Base-by-base conservation (phyloP, 306 rosid species). In the Gillenia trifoliata region DNA sequence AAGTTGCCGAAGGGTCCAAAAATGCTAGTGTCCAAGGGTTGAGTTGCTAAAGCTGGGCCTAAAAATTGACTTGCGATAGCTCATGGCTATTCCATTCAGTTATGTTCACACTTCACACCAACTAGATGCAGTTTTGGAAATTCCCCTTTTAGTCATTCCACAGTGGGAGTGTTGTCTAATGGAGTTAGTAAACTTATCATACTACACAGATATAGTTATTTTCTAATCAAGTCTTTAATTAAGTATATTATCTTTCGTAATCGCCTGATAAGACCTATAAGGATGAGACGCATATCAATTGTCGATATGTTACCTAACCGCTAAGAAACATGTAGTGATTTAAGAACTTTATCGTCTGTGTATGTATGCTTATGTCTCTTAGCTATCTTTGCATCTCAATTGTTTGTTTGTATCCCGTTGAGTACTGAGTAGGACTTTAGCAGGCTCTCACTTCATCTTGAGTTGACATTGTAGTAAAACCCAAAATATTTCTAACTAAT, bases 1-100 rank as follows among this genome's bases (percentile, higher is more conserved):
- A 40, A 59, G 28, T 57, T 72, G 28, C 40, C 33, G 22, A 28
- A 70, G 17, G 38, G 38, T 11, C 66, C 36, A 15, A 15, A 45
- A 22, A 25, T 23, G 75, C 41, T 72, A 57, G 2, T 45, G 50
- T 19, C 50, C 50, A 45, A 45, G 19, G 47, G 50, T 45, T 8
- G 28, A 59, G 50, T 38, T 59, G 68, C 55, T 8, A 45, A 29
- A 71, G 64, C 36, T 71, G 75, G 55, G 17, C 54, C 66, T 71
- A 1, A 36, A 61, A 28, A 38, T 56, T 71, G 75, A 57, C 75
- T 56, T 54, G 16, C 33, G 31, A 36, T 56, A 15, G 2, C 40
- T 72, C 75, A 34, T 56, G 56, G 5, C 19, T n/a, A 20, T 71
- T 34, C 64, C 45, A 56, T 15, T 56, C n/a, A 63, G 16, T 63